Percentiles rank a stretch among this genome's conserved stretches.
phyloP scores from a whole-genome alignment of 257 asterid species.

The Coffea eugenioides region DNA sequence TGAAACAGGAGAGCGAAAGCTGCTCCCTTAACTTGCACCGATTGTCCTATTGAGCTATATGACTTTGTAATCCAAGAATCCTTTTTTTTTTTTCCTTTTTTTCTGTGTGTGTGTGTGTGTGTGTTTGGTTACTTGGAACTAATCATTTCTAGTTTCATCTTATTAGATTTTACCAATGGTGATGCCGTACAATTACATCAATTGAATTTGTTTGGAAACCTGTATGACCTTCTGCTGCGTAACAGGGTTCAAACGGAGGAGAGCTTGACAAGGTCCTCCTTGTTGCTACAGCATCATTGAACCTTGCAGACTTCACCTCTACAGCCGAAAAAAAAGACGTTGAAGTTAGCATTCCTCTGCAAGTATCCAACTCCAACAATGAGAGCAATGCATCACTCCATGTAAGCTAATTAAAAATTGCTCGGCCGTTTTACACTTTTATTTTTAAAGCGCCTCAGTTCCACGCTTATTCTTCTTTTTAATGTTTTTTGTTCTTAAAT shows the following conservation, averaged over 20 bases:
- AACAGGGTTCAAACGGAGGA: conserved; percentile 44
- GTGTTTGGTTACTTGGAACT: background rate
- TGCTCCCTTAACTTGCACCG: conserved; percentile 1
- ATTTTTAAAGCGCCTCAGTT: background rate
- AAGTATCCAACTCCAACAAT: conserved; percentile 12
- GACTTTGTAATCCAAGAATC: conserved; percentile 7
- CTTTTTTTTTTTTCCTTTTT: background rate
- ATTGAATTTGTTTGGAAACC: background rate
- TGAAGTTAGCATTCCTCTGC: conserved; percentile 47
- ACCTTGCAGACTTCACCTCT: conserved; percentile 54
- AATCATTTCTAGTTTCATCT: background rate
- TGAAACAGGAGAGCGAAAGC: background rate
- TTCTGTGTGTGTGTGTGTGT: background rate
- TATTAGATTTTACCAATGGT: conserved; percentile 10
- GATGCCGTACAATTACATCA: background rate
- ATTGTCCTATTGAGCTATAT: background rate
- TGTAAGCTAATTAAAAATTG: conserved; percentile 37
- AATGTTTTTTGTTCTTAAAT: background rate
- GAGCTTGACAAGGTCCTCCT: conserved; percentile 37
- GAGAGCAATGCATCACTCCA: conserved; percentile 32
- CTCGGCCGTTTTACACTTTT: background rate
- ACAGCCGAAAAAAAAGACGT: conserved; percentile 30
- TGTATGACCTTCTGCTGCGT: background rate
- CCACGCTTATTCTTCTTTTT: background rate
- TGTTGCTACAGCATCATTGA: conserved; percentile 43